Percentiles rank a stretch among this genome's conserved stretches.
Conservation (phyloP, 2,329 filamentous ascomycete genomes). For the Ambrosiella xylebori region DNA sequence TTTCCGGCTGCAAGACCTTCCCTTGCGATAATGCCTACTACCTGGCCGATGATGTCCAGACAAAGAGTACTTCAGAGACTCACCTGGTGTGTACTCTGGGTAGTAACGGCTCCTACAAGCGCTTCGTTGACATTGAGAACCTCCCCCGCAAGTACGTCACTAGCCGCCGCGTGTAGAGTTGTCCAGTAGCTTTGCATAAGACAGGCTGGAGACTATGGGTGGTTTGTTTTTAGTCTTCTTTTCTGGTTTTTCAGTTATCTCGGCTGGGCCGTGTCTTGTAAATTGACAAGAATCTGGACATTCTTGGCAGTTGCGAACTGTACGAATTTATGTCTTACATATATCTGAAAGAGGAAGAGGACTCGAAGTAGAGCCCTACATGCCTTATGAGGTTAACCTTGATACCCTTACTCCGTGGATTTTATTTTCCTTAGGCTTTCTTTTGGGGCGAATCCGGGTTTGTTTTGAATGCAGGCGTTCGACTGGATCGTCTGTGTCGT, state of each 20-base stretch:
- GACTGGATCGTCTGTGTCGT: no score
- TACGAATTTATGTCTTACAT: background rate
- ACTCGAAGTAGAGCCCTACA: no score
- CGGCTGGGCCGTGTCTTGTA: no score
- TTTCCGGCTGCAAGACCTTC: slow-evolving; percentile 34
- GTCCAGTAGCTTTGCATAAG: background rate
- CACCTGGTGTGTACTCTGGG: slow-evolving; percentile 37
- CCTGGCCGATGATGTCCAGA: slow-evolving; percentile 36
- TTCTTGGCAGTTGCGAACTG: no score
- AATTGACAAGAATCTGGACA: no score
- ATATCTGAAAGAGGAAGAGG: background rate
- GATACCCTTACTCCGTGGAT: background rate
- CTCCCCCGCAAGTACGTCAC: slow-evolving; percentile 11
- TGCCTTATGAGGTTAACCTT: background rate
- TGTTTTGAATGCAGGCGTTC: no score
- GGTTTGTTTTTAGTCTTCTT: no score
- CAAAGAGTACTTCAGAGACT: slow-evolving; percentile 30
- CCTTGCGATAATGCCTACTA: slow-evolving; percentile 39
- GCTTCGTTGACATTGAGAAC: slow-evolving; percentile 6
- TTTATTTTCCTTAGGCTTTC: background rate
- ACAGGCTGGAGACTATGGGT: no score
- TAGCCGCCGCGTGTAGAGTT: slow-evolving; percentile 5
- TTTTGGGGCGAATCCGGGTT: background rate
- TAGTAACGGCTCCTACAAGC: slow-evolving; percentile 12
- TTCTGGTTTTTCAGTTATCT: no score